Base-by-base conservation (phyloP, 2,329 filamentous ascomycete species). In the Aspergillus ruber region DNA sequence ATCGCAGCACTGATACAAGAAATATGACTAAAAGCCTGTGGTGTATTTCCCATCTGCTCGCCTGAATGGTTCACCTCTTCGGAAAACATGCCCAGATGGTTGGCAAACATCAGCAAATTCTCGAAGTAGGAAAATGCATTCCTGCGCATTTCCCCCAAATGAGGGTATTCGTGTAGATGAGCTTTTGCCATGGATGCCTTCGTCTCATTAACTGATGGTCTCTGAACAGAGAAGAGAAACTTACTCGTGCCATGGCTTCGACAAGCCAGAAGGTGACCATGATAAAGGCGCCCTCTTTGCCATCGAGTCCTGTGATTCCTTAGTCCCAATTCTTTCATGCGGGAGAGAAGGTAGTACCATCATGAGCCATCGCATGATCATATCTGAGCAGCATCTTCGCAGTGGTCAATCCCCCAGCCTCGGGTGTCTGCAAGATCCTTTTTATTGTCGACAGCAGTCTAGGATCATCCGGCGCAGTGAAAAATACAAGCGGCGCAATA, bases 231-330 rank as follows among this genome's bases (percentile, higher is more conserved):
- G 17, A 20, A 41, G 35, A 43, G 75, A 12, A 70, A 55, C 78
- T 71, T 54, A 85, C 85, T 25, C 86, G 77, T 23, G 85, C 87
- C 68, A 90, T 77, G 21, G 86, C 85, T 67, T 90, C 86, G 10
- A 90, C 84, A 0, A 89, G 79, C 86, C 86, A 90, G 64, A 90
- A 90, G 0, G 85, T 90, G 61, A 85, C 88, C 85, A 90, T 89
- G 59, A 79, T 82, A 62, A 90, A 90, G 17, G 85, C 85, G 18
- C 86, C 86, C 67, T 90, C 86, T 44, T 78, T 75, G 15, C 86
- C 86, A 32, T 85, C 84, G 25, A 29, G 25, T 12, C 25, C 25
- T 29, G 25, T 10, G 25, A 29, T 29, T 29, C 4, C 3, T 29
- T 29, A 29, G 25, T 2, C 25, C 25, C 25, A 27, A 9, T 27